These are phyloP conservation scores for Hericium alpestre DNA, from an alignment of 768 basidiomycete species.

Conservation along the genomic window DNA sequence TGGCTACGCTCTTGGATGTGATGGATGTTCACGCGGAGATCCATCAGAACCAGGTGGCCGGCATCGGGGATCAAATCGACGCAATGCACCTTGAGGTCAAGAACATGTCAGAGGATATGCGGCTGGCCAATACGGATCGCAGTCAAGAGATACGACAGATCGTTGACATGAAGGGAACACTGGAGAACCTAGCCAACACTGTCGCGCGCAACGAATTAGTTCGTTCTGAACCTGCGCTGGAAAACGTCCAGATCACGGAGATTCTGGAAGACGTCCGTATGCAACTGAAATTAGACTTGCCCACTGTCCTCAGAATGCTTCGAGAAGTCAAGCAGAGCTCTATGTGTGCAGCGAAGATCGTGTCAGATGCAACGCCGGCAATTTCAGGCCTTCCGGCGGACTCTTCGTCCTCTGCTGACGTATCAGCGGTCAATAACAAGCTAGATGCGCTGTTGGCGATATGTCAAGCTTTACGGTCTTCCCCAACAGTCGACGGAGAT, in stretches of 20 bases:
- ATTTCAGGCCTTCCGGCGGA: constrained; percentile 10
- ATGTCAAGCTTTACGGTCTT: constrained; percentile 1
- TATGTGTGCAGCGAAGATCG: background rate
- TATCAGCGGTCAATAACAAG: constrained; percentile 25
- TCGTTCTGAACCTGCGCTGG: background rate
- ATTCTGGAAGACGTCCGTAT: constrained; percentile 28
- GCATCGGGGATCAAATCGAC: constrained; percentile 1
- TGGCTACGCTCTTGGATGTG: constrained; percentile 6
- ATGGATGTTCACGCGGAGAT: constrained; percentile 12
- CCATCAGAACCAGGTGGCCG: constrained; percentile 11
- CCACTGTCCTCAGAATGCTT: constrained; percentile 17
- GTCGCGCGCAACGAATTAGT: background rate
- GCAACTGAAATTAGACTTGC: constrained; percentile 29
- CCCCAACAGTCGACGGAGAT: too few species aligned
- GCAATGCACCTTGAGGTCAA: constrained; percentile 7
- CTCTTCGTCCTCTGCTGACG: constrained; percentile 10
- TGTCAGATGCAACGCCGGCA: constrained; percentile 11
- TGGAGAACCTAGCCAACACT: constrained; percentile 14
- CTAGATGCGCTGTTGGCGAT: constrained; percentile 27
- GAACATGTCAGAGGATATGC: constrained; percentile 3
- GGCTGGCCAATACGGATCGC: constrained; percentile 4
- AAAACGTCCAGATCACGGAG: background rate
- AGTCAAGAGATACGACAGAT: constrained; percentile 3
- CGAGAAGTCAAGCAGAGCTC: constrained; percentile 11
- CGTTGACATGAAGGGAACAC: constrained; percentile 13